A percentile compares a stretch with the other conserved stretches of the same genome.
phyloP scores from a whole-genome alignment of 1,139 yeast species.

The Blastobotrys apis region DNA sequence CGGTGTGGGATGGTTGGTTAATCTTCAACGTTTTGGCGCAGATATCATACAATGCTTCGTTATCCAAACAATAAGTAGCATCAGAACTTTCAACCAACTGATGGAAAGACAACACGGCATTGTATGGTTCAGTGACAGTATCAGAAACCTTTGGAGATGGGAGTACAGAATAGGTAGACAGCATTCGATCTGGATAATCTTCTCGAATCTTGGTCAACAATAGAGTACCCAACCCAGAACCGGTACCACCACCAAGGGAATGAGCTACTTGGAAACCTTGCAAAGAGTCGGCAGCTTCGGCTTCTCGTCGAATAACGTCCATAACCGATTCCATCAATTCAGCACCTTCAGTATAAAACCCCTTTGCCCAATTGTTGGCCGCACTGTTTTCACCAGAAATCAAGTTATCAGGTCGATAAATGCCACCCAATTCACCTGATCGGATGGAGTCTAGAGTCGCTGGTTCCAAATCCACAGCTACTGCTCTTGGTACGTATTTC shows the following conservation, averaged over 20 bases:
- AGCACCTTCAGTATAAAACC: conserved; percentile 46
- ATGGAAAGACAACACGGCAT: conserved; percentile 41
- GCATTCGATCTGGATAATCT: conserved; percentile 45
- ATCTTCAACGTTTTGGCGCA: conserved; percentile 41
- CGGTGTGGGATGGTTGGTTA: conserved; percentile 39
- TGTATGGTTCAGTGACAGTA: conserved; percentile 45
- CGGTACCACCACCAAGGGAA: conserved; percentile 47
- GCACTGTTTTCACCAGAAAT: conserved; percentile 44
- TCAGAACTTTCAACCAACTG: conserved; percentile 44
- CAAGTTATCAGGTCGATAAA: conserved; percentile 45
- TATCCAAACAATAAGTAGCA: conserved; percentile 45
- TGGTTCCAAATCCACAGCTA: conserved; percentile 45
- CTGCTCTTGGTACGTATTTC: conserved; percentile 46
- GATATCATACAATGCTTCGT: conserved; percentile 44
- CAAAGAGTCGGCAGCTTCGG: conserved; percentile 42
- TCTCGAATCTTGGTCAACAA: conserved; percentile 40
- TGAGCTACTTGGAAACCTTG: conserved; percentile 48
- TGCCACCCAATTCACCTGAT: conserved; percentile 40
- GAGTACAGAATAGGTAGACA: conserved; percentile 44
- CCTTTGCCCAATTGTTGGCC: conserved; percentile 50
- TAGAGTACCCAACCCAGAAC: conserved; percentile 45
- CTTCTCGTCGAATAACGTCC: conserved; percentile 45
- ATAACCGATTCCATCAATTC: conserved; percentile 44
- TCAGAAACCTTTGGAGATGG: conserved; percentile 45
- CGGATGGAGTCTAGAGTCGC: conserved; percentile 44